phyloP scores from a whole-genome alignment of 371 early-diverging fungal genomes.

The Mucor indicus region DNA sequence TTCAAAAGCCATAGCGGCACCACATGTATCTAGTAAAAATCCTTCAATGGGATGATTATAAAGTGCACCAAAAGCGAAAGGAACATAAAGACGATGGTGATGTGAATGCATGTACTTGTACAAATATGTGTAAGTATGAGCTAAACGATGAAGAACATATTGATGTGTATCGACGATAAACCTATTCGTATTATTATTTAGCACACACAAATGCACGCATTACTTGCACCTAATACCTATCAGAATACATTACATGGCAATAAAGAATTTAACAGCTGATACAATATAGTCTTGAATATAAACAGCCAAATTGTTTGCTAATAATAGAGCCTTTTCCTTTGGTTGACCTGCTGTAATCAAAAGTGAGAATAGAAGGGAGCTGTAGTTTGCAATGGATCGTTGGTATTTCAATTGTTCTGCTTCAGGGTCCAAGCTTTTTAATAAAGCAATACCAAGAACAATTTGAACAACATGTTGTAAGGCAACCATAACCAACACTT shows the following conservation, averaged over 20 bases:
- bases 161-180: conserved; percentile 58
- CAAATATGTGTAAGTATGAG: conserved; percentile 60
- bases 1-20: conserved; percentile 61
- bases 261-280: conserved; percentile 18
- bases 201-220: too few species aligned
- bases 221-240: too few species aligned
- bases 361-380: background rate
- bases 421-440: conserved; percentile 16
- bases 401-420: conserved; percentile 13
- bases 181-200: conserved; percentile 26
- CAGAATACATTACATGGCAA: conserved; percentile 19
- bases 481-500: conserved; percentile 52
- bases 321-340: background rate
- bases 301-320: conserved; percentile 5
- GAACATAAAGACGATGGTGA: conserved; percentile 71
- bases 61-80: conserved; percentile 74
- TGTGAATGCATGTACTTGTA: conserved; percentile 72
- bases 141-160: conserved; percentile 71
- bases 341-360: conserved; percentile 5
- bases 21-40: conserved; percentile 68
- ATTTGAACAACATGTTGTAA: conserved; percentile 52
- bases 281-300: conserved; percentile 8
- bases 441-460: conserved; percentile 22
- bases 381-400: conserved; percentile 3
- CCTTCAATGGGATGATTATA: conserved; percentile 80